Percentiles rank a stretch among this genome's conserved stretches.
Evolutionary conservation across 2,329 filamentous ascomycete species (phyloP).

Genomic region (Aureobasidium sp.): DNA sequence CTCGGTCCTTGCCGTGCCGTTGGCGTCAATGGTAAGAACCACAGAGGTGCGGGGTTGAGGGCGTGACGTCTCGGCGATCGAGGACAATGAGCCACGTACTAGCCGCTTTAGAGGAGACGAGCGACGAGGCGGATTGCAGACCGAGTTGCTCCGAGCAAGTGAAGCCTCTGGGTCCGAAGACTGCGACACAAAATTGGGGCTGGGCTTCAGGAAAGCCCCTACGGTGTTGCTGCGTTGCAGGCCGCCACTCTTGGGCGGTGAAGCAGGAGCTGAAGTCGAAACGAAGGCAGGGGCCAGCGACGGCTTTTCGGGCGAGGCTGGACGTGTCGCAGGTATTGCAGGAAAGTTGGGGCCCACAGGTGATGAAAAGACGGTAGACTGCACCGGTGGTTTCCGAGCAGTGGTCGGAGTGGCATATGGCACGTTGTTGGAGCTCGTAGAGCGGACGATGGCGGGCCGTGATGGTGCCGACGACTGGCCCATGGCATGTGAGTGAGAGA

Average conservation of each 20-base stretch:
- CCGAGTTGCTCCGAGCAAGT: slow-evolving; percentile 24
- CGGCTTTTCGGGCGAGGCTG: background rate
- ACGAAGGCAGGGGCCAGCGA: slow-evolving; percentile 2
- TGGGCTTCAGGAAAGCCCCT: slow-evolving; percentile 25
- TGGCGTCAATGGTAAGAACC: slow-evolving; percentile 40
- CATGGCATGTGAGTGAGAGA: background rate
- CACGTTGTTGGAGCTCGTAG: slow-evolving; percentile 24
- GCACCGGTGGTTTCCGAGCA: background rate
- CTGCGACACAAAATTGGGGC: slow-evolving; percentile 19
- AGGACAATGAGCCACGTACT: slow-evolving; percentile 31
- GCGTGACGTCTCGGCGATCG: slow-evolving; percentile 40
- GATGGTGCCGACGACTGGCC: background rate
- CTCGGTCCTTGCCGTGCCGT: slow-evolving; percentile 41
- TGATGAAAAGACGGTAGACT: slow-evolving; percentile 35
- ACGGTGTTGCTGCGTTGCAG: slow-evolving; percentile 43
- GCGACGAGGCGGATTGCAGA: slow-evolving; percentile 35
- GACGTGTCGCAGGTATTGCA: slow-evolving; percentile 1
- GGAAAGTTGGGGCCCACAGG: slow-evolving; percentile 22
- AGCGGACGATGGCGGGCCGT: background rate
- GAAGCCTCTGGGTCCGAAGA: slow-evolving; percentile 27
- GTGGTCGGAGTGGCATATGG: slow-evolving; percentile 6
- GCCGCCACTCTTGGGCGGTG: slow-evolving; percentile 2
- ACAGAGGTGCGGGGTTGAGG: slow-evolving; percentile 36
- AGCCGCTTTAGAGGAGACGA: slow-evolving; percentile 42
- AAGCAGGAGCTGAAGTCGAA: background rate